Base-by-base conservation (phyloP, 1,284 basidiomycete genomes). In the Athelia sp. region DNA sequence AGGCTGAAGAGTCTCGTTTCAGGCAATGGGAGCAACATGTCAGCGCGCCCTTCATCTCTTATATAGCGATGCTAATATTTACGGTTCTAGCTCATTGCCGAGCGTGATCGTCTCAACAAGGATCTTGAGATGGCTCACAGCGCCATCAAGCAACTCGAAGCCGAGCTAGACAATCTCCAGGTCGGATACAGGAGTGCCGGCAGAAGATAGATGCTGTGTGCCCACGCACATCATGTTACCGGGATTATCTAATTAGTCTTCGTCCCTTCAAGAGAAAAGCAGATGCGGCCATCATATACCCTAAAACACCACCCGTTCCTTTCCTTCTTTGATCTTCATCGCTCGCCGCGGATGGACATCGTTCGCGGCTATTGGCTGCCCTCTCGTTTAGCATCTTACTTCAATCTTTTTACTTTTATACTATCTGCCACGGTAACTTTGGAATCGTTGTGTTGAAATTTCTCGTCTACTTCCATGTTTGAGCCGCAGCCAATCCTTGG, bases 21-120 rank as follows among this genome's bases (percentile, higher is more conserved):
- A 84, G 97, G 65, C 94, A 98, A 64, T 99, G 97, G 97, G 96
- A 98, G 71, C 93, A 97, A 74, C 95, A 98, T 73, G 90, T 94
- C 67, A 57, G 87, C 78, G 44, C 32, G 22, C 10, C 18, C 22
- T 23, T 38, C 22, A 13, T 4, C 21, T 46, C 15, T 18, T 18
- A 43, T 51, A 58, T 42, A 50, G 17, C 53, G 45, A 51, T 62
- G 35, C 61, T 56, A 4, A 55, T 53, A 35, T 48, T 43, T 49
- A 36, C 38, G 43, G 10, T 49, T 50, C 2, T 57, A 95, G 90
- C 90, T 98, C 62, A 97, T 98, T 56, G 90, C 92, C 49, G 94
- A 98, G 73, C 84, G 94, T 63, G 94, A 98, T 70, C 82, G 94
- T 47, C 84, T 98, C 75, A 98, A 98, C 82, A 97, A 97, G 71